Conservation (phyloP, 2,329 filamentous ascomycete genomes). For the Endoconidiophora polonica region DNA sequence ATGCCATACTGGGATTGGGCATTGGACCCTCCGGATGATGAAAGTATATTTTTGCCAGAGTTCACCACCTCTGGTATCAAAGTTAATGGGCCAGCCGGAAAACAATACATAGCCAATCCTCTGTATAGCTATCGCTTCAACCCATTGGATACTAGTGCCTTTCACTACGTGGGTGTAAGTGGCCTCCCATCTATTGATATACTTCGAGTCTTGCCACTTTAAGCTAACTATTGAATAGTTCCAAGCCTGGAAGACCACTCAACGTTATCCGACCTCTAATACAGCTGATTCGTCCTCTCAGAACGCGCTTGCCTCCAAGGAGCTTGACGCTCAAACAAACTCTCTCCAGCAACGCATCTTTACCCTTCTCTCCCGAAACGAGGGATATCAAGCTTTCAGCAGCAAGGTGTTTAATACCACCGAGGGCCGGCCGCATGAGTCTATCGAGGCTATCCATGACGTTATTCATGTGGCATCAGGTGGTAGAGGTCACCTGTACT, state of each 20-base stretch:
- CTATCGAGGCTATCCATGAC: constrained; percentile 48
- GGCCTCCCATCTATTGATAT: not conserved
- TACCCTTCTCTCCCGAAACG: constrained; percentile 49
- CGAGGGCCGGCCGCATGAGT: constrained; percentile 37
- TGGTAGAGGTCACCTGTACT: constrained; percentile 50
- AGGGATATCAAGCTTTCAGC: constrained; percentile 50
- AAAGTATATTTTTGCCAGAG: constrained; percentile 29
- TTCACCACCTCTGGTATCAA: constrained; percentile 33
- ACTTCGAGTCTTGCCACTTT: too few relatives aligned
- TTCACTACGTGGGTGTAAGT: constrained; percentile 44
- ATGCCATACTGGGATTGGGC: constrained; percentile 47
- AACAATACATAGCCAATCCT: constrained; percentile 42
- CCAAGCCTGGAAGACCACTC: constrained; percentile 41
- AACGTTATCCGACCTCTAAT: constrained; percentile 34
- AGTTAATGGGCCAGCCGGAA: constrained; percentile 38
- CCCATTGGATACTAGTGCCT: constrained; percentile 39
- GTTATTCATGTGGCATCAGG: constrained; percentile 43
- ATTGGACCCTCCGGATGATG: constrained; percentile 28
- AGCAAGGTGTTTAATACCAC: constrained; percentile 46
- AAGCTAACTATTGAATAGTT: constrained; percentile 26
- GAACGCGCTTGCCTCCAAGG: constrained; percentile 36
- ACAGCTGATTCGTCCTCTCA: constrained; percentile 28
- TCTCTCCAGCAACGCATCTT: constrained; percentile 47
- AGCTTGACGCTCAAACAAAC: constrained; percentile 34
- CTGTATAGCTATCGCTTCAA: constrained; percentile 44